phyloP scores from a whole-genome alignment of 169 alveolate genomes.

The Perkinsus marinus region DNA sequence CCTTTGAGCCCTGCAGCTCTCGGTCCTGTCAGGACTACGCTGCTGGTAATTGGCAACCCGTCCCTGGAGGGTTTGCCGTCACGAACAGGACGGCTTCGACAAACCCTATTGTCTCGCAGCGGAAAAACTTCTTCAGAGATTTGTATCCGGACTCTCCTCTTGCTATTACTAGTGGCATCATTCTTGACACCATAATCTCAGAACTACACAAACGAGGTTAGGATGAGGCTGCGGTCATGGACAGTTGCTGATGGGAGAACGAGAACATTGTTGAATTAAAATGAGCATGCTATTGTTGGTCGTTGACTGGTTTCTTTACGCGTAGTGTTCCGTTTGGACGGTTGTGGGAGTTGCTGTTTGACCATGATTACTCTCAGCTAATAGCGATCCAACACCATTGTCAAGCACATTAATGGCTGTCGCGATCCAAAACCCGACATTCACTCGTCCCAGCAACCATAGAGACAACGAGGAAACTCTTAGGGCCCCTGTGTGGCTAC shows the following conservation, averaged over 20 bases:
- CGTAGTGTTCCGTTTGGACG: no score
- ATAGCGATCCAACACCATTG: neutral
- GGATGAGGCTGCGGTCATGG: no score
- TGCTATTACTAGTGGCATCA: neutral
- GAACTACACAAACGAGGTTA: neutral
- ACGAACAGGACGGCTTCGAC: neutral
- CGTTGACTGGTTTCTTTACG: no score
- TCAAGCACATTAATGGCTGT: neutral
- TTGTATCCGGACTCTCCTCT: neutral
- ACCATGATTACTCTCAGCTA: no score
- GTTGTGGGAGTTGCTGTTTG: no score
- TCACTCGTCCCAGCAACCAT: neutral
- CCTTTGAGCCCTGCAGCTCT: neutral
- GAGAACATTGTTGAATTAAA: no score
- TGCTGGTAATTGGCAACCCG: neutral
- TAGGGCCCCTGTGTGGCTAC: neutral
- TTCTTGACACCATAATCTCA: neutral
- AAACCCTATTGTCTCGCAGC: neutral
- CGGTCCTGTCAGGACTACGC: neutral
- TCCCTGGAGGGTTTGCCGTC: neutral
- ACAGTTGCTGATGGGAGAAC: no score
- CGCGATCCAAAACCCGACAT: neutral
- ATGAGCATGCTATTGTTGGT: no score
- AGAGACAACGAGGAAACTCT: no score
- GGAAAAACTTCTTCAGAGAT: neutral